Evolutionary conservation across 495 filamentous ascomycete species (phyloP), one percentile per base, ranked within the genome.

Genomic region (Penicillium malachiteum): DNA sequence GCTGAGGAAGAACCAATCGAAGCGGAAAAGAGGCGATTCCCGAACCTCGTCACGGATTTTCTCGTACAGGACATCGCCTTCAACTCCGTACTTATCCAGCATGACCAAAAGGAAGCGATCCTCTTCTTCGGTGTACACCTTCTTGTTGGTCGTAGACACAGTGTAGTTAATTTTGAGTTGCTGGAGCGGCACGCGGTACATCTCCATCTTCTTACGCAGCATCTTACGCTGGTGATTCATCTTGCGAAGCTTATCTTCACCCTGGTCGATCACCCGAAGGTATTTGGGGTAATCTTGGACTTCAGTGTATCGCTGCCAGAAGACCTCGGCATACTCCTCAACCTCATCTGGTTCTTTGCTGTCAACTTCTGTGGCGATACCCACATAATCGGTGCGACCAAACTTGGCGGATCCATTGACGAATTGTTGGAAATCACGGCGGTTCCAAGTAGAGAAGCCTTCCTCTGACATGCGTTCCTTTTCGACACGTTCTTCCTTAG

Each of bases 151-250:
- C 3, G 95, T 99, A 3, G 91, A 96, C 17, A 99, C 94, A 0
- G 91, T 94, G 71, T 99, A 99, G 74, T 94, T 96, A 75, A 99
- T 90, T 78, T 96, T 96, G 52, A 99, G 82, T 71, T 99, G 95
- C 71, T 97, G 92, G 3, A 99, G 81, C 31, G 95, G 95, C 41
- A 97, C 93, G 5, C 92, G 90, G 69, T 96, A 97, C 81, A 92
- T 90, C 58, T 85, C 79, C 80, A 99, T 86, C 81, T 99, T 99
- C 81, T 90, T 93, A 47, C 85, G 81, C 37, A 99, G 81, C 87
- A 99, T 89, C 76, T 92, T 91, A 50, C 91, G 86, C 68, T 97
- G 93, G 66, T 96, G 90, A 57, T 90, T 87, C 57, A 91, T 87
- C 76, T 93, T 96, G 21, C 86, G 84, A 51, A 87, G 82, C 57